Evolutionary conservation across 1,284 basidiomycete species (phyloP), one percentile per base, ranked within the genome.

Genomic region (Porogramme epimiltina): DNA sequence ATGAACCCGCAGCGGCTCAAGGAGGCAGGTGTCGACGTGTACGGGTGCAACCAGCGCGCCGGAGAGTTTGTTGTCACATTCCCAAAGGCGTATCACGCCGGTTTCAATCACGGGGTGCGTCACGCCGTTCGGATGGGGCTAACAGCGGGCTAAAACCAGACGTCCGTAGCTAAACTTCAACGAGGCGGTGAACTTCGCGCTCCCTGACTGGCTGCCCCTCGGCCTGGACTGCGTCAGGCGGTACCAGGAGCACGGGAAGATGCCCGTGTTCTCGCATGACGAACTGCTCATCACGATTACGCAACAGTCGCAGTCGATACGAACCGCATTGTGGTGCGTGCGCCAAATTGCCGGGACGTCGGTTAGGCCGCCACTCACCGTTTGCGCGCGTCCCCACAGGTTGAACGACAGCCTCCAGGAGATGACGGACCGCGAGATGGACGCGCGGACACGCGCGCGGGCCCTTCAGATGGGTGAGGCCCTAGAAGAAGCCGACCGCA

Each of bases 1-100:
- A 98, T 99, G 94, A 98, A 94, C 61, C 97, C 97, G 2, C 85
- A 91, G 58, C 81, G 92, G 42, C 76, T 98, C 38, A 84, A 78
- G 52, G 86, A 92, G 58, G 91, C 92, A 43, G 96, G 94, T 37
- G 96, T 99, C n/a, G 87, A 89, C 43, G 93, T 98, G 15, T 93
- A 86, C 66, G 93, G 91, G 22, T 95, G 91, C 73, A 95, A 99
- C 71, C 97, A 99, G 73, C 82, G 97, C 41, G 91, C 97, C 16
- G 95, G 96, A 58, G 97, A 99, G 75, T 97, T 99, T 69, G 93
- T 99, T 56, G 85, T 98, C 60, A 99, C 97, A 2, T 97, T 95
- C 72, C 97, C 97, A 0, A 96, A 96, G 74, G 95, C 95, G 0
- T 99, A 98, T 73, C 97, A 99, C 71, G 93, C 94, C 52, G 97